Percentiles rank a stretch among this genome's conserved stretches.
Evolutionary conservation across 805 yeast genomes (phyloP).

Genomic region (Isabelozyma rhagii): DNA sequence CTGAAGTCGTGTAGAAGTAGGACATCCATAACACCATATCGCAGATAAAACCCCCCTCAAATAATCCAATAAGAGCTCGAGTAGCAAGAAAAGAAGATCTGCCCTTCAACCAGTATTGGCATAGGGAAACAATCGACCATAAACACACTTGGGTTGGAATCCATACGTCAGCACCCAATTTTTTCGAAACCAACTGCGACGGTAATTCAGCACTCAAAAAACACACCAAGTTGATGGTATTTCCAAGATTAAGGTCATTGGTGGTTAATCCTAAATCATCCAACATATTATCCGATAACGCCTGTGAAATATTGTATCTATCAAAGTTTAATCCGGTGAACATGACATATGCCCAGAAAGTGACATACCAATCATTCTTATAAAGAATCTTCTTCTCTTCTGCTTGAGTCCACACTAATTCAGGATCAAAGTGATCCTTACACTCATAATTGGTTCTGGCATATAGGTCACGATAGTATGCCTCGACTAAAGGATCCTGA

Average conservation of each 20-base stretch:
- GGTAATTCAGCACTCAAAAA: slow-evolving; percentile 49
- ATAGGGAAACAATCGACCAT: slow-evolving; percentile 25
- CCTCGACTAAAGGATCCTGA: slow-evolving; percentile 29
- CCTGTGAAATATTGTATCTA: slow-evolving; percentile 20
- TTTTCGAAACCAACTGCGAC: slow-evolving; percentile 59
- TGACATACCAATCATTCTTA: slow-evolving; percentile 17
- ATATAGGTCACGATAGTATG: slow-evolving; percentile 25
- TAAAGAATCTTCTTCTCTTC: slow-evolving; percentile 24
- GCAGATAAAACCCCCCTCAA: slow-evolving; percentile 39
- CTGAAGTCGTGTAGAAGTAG: slow-evolving; percentile 58
- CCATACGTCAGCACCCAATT: slow-evolving; percentile 59
- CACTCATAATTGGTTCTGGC: slow-evolving; percentile 33
- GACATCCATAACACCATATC: slow-evolving; percentile 61
- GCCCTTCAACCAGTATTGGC: slow-evolving; percentile 19
- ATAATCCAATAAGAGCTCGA: slow-evolving; percentile 24
- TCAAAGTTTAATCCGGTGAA: slow-evolving; percentile 21
- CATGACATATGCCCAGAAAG: slow-evolving; percentile 18
- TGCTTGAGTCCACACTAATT: slow-evolving; percentile 27
- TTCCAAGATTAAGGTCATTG: slow-evolving; percentile 38
- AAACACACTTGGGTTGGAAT: slow-evolving; percentile 41
- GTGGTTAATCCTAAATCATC: slow-evolving; percentile 32
- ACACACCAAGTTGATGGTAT: slow-evolving; percentile 38
- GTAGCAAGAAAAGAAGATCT: slow-evolving; percentile 20
- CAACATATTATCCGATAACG: slow-evolving; percentile 19
- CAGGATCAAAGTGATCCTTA: slow-evolving; percentile 30